Evolutionary conservation across 768 basidiomycete species (phyloP).

Genomic region (Exidia glandulosa): DNA sequence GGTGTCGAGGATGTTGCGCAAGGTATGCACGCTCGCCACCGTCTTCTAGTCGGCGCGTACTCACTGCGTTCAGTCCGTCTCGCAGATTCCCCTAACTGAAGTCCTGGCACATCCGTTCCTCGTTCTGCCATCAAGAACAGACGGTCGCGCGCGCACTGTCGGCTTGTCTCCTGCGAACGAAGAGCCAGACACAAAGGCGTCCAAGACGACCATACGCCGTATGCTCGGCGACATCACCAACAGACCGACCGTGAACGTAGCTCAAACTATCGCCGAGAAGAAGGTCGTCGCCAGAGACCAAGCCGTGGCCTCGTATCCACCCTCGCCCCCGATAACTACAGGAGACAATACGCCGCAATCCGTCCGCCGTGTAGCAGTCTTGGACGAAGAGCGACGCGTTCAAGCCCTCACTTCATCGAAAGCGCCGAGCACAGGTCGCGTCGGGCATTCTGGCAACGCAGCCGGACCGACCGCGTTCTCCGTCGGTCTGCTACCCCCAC

Average conservation of each 20-base stretch:
- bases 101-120: conserved; percentile 24
- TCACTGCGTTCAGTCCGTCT: conserved; percentile 14
- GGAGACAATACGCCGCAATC: too few species aligned
- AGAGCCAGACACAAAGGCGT: neutral
- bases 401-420: too few species aligned
- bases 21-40: too few species aligned
- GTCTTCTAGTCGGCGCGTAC: too few species aligned
- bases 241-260: neutral
- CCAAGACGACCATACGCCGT: neutral
- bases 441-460: too few species aligned
- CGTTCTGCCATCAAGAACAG: neutral
- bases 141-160: neutral
- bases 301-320: neutral
- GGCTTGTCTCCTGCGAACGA: neutral
- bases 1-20: too few species aligned
- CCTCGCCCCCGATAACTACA: neutral
- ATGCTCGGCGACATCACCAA: neutral
- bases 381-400: too few species aligned
- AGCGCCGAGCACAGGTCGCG: too few species aligned
- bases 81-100: conserved; percentile 16
- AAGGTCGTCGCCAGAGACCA: neutral
- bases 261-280: neutral
- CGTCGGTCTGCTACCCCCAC: conserved; percentile 17
- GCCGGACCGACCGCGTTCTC: neutral
- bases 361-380: too few species aligned